A percentile compares a stretch with the other conserved stretches of the same genome.
Conservation (phyloP, 2,329 filamentous ascomycete genomes). For the Trichophyton rubrum region DNA sequence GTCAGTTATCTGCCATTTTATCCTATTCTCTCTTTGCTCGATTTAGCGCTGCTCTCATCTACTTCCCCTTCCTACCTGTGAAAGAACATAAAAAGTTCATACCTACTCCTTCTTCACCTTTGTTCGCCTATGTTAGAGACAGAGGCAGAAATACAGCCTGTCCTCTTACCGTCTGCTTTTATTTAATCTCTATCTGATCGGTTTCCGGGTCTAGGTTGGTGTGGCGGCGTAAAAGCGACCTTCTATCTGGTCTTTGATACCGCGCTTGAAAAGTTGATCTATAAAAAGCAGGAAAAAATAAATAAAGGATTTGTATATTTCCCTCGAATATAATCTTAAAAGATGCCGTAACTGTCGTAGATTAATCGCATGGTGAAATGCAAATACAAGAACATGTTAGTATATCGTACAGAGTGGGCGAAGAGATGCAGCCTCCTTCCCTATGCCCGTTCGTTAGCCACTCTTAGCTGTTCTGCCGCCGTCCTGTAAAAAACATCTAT, state of each 20-base stretch:
- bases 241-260: background rate
- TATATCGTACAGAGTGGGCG: background rate
- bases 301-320: background rate
- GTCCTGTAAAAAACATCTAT: slow-evolving; percentile 33
- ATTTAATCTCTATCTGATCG: background rate
- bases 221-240: background rate
- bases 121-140: background rate
- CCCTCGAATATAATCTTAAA: background rate
- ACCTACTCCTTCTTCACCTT: background rate
- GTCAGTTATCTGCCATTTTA: background rate
- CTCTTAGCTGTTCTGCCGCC: slow-evolving; percentile 33
- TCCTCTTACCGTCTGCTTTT: background rate
- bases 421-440: too few relatives aligned
- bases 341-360: background rate
- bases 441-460: slow-evolving; percentile 20
- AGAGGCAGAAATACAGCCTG: background rate
- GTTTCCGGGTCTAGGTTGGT: background rate
- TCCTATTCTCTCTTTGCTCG: background rate
- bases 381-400: background rate
- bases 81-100: background rate
- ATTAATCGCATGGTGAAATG: background rate
- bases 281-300: background rate
- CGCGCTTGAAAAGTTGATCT: background rate
- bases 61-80: background rate
- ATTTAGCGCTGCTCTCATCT: background rate